Percentiles rank a stretch among this genome's conserved stretches.
These are phyloP conservation scores for Petunia secreta DNA, from an alignment of 257 asterid genomes.

Conservation along the genomic window DNA sequence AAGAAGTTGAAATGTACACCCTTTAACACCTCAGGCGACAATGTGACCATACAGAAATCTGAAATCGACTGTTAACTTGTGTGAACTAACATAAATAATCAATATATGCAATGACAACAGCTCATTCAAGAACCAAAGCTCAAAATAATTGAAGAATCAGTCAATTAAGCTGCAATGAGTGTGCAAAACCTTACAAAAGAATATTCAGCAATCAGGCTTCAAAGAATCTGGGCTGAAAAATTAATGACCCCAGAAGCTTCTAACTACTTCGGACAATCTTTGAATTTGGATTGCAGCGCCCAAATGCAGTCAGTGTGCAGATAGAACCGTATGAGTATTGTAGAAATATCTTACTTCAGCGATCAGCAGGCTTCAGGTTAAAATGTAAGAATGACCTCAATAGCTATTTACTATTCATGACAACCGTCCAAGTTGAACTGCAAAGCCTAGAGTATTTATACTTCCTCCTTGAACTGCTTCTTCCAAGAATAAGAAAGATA, in stretches of 20 bases:
- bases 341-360: neutral
- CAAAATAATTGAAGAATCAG: constrained; percentile 8
- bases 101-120: neutral
- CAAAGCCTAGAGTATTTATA: constrained; percentile 8
- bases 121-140: neutral
- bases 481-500: constrained; percentile 12
- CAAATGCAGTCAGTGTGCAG: neutral
- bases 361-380: neutral
- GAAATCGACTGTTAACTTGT: too few relatives aligned
- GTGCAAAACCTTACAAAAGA: too few relatives aligned
- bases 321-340: neutral
- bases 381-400: constrained; percentile 13
- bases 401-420: constrained; percentile 12
- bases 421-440: constrained; percentile 7
- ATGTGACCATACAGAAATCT: too few relatives aligned
- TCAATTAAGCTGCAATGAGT: neutral
- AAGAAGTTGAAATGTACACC: too few relatives aligned
- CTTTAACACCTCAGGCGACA: too few relatives aligned
- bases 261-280: too few relatives aligned
- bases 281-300: too few relatives aligned
- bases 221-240: too few relatives aligned
- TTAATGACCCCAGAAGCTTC: too few relatives aligned
- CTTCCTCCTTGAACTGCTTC: neutral
- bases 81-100: neutral
- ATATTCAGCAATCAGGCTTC: too few relatives aligned